Conservation (phyloP, 148 eudicot genomes). For the Polygonum aviculare region DNA sequence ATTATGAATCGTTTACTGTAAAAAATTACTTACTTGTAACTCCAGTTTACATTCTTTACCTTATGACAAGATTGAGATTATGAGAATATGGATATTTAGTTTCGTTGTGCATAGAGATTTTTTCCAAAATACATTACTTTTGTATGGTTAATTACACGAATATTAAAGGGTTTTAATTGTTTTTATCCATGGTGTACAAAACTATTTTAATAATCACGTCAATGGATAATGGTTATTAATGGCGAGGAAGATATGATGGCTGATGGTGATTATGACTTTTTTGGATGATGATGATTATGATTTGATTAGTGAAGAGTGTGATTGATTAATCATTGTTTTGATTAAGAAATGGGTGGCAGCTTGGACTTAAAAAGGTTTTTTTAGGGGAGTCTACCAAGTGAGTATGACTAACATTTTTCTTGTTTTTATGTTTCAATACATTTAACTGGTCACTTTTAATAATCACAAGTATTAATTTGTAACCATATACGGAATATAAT, state of each 20-base stretch:
- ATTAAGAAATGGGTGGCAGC: not conserved
- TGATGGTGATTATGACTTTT: not conserved
- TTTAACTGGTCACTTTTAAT: no score
- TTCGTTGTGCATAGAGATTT: no score
- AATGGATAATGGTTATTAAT: not conserved
- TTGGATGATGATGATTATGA: not conserved
- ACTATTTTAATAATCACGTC: not conserved
- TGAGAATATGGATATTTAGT: no score
- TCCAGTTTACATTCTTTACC: no score
- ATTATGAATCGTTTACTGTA: no score
- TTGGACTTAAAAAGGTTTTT: not conserved
- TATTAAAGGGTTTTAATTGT: not conserved
- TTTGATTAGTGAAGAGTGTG: not conserved
- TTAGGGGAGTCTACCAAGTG: no score
- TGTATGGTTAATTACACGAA: not conserved
- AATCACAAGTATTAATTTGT: no score
- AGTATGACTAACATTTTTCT: no score
- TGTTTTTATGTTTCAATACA: no score
- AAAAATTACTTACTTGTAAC: no score
- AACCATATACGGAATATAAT: no score
- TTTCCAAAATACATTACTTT: not conserved
- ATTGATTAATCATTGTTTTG: not conserved
- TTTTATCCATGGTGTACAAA: not conserved
- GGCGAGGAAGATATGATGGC: not conserved
- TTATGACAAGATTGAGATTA: no score